Conservation (phyloP, 345 rosid genomes). For the Eucalyptus fibrosa region DNA sequence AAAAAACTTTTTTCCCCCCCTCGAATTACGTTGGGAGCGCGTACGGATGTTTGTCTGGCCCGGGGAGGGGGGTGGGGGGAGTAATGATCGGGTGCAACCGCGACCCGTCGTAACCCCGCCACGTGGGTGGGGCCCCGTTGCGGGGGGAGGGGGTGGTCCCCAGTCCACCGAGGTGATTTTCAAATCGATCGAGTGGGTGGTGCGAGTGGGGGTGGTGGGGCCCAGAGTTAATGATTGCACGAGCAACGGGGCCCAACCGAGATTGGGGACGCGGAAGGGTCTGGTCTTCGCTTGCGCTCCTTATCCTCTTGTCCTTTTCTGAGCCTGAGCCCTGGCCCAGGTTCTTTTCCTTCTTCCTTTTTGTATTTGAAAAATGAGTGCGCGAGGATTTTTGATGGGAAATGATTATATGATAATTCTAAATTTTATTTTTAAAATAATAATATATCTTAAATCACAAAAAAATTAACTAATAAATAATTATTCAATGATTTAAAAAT, state of each 20-base stretch:
- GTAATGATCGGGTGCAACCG: neutral
- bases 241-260: neutral
- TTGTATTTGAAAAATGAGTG: neutral
- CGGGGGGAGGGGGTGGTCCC: neutral
- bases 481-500: too few relatives aligned
- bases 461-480: too few relatives aligned
- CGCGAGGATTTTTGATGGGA: too few relatives aligned
- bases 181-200: neutral
- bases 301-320: neutral
- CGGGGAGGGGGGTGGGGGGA: neutral
- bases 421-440: too few relatives aligned
- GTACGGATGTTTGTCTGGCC: neutral
- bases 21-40: neutral
- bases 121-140: neutral
- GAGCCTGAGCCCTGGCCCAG: neutral
- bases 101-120: neutral
- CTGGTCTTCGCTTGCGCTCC: too few relatives aligned
- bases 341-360: neutral
- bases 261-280: neutral
- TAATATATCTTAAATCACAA: too few relatives aligned
- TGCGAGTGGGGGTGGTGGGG: neutral
- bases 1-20: neutral
- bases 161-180: neutral
- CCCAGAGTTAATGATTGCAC: neutral
- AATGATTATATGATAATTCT: too few relatives aligned